phyloP scores from a whole-genome alignment of 495 filamentous ascomycete genomes.

The Penicillium argentinense region DNA sequence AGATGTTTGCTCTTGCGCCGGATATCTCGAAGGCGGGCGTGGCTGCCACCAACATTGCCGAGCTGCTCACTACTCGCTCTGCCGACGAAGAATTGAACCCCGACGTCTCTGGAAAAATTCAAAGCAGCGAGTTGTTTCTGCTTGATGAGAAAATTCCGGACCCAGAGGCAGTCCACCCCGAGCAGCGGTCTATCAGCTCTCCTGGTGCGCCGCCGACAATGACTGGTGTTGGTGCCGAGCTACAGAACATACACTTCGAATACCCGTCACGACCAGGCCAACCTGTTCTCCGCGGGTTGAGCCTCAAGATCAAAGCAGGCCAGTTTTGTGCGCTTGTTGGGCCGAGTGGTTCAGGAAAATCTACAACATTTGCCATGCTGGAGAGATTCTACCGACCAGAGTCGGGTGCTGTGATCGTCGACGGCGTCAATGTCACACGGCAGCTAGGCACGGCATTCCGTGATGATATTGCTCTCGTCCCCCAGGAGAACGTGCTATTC shows the following conservation, averaged over 20 bases:
- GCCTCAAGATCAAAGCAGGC: conserved; percentile 53
- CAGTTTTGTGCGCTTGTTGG: conserved; percentile 62
- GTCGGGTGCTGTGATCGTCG: conserved; percentile 38
- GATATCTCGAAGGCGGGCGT: conserved; percentile 56
- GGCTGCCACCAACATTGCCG: conserved; percentile 34
- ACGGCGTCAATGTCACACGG: conserved; percentile 40
- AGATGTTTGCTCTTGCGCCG: conserved; percentile 64
- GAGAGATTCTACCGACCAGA: conserved; percentile 57
- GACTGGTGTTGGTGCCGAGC: conserved; percentile 42
- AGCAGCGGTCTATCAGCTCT: not conserved
- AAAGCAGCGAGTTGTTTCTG: conserved; percentile 9
- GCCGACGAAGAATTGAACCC: conserved; percentile 27
- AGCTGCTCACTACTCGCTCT: conserved; percentile 33
- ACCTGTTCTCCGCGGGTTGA: conserved; percentile 52
- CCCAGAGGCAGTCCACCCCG: conserved; percentile 20
- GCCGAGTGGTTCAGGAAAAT: conserved; percentile 60
- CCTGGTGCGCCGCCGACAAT: conserved; percentile 4
- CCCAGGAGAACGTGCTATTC: conserved; percentile 55
- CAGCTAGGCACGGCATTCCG: conserved; percentile 40
- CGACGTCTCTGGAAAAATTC: conserved; percentile 11
- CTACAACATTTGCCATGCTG: conserved; percentile 57
- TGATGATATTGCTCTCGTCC: conserved; percentile 51
- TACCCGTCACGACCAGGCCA: conserved; percentile 59
- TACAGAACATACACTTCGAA: conserved; percentile 55
- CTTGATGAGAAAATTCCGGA: conserved; percentile 27